Evolutionary conservation across 345 rosid species (phyloP).

Genomic region (Syzygium oleosum): DNA sequence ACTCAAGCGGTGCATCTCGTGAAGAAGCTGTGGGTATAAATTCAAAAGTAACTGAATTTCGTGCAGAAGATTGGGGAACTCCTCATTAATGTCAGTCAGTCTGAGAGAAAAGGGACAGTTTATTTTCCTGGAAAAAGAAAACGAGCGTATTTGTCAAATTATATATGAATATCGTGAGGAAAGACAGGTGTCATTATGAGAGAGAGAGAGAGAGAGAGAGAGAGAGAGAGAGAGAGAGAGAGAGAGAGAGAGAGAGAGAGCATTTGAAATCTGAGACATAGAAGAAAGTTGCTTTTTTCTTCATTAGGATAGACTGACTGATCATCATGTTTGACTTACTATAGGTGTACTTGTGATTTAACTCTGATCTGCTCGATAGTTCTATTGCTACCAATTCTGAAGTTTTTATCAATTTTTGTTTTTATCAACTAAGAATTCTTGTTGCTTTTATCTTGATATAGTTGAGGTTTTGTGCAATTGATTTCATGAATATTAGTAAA

Average conservation of each 20-base stretch:
- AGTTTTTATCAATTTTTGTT: not conserved
- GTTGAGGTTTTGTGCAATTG: not conserved
- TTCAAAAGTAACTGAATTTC: not conserved
- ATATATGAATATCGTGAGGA: not conserved
- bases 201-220: not conserved
- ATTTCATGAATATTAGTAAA: not conserved
- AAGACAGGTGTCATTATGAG: not conserved
- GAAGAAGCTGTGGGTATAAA: not conserved
- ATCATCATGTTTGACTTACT: not conserved
- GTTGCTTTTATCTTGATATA: not conserved
- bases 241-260: not conserved
- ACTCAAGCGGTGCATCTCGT: not conserved
- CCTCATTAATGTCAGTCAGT: not conserved
- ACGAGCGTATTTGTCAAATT: not conserved
- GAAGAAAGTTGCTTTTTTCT: not conserved
- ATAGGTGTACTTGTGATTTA: not conserved
- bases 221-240: not conserved
- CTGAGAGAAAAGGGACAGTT: not conserved
- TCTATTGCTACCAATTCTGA: not conserved
- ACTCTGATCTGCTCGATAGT: not conserved
- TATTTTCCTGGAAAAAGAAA: not conserved
- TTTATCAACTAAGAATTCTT: not conserved
- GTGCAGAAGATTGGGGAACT: not conserved
- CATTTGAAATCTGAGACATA: not conserved
- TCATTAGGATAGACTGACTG: not conserved